phyloP scores from a whole-genome alignment of 495 filamentous ascomycete species.

The Penicillium roqueforti region DNA sequence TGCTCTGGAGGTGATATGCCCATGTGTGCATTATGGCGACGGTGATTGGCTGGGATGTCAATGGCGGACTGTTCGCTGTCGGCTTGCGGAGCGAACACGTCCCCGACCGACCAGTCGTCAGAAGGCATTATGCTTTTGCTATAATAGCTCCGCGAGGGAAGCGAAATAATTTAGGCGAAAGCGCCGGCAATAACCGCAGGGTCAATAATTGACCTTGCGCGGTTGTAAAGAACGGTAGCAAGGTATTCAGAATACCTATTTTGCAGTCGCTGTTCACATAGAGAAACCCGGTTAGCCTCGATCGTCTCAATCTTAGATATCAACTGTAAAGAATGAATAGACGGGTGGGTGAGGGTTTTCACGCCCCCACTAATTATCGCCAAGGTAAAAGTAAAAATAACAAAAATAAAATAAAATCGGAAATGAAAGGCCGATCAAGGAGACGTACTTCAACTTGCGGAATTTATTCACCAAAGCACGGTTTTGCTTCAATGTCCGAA shows the following conservation, averaged over 20 bases:
- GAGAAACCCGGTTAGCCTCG: conserved; percentile 13
- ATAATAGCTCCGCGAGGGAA: background rate
- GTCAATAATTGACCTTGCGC: conserved; percentile 20
- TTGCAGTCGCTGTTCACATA: conserved; percentile 15
- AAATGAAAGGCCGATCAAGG: background rate
- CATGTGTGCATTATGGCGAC: conserved; percentile 30
- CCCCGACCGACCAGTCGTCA: conserved; percentile 43
- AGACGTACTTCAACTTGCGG: conserved; percentile 18
- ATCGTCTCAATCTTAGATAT: conserved; percentile 1
- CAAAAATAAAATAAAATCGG: background rate
- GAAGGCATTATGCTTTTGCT: conserved; percentile 22
- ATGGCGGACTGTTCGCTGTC: conserved; percentile 31
- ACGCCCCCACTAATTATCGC: conserved; percentile 18
- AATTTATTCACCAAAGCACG: conserved; percentile 1
- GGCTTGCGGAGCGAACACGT: conserved; percentile 45
- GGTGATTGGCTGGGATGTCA: conserved; percentile 25
- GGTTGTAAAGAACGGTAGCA: conserved; percentile 17
- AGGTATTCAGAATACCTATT: conserved; percentile 20
- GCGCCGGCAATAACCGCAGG: conserved; percentile 11
- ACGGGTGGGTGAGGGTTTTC: conserved; percentile 25
- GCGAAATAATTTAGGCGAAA: background rate
- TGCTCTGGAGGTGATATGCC: conserved; percentile 27
- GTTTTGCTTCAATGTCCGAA: conserved; percentile 1
- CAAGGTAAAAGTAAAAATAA: conserved; percentile 7
- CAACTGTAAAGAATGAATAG: conserved; percentile 3